A percentile compares a stretch with the other conserved stretches of the same genome.
Evolutionary conservation across 2,329 filamentous ascomycete genomes (phyloP).

Genomic region (Trichoderma simmonsii): DNA sequence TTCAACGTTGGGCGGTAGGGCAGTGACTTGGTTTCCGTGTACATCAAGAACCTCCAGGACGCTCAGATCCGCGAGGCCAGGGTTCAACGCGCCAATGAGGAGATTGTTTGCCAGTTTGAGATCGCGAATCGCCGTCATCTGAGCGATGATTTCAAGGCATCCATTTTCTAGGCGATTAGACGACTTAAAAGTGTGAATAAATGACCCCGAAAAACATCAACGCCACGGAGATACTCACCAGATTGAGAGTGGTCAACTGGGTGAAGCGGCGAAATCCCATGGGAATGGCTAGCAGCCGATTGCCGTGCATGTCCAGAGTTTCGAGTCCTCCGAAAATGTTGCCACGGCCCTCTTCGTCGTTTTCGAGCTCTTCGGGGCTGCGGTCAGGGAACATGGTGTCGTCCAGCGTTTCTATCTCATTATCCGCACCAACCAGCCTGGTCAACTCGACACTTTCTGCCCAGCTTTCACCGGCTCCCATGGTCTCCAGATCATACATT

Average conservation of each 20-base stretch:
- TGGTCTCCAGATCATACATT: conserved; percentile 81
- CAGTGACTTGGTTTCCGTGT: conserved; percentile 73
- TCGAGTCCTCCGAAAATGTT: conserved; percentile 82
- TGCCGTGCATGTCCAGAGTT: conserved; percentile 81
- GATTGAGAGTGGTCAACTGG: conserved; percentile 74
- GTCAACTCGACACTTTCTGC: conserved; percentile 87
- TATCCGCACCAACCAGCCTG: conserved; percentile 82
- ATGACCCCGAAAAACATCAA: neutral
- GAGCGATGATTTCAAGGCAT: conserved; percentile 67
- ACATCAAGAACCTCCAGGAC: conserved; percentile 79
- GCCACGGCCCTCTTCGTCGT: conserved; percentile 63
- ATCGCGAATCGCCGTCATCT: conserved; percentile 71
- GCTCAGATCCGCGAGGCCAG: conserved; percentile 59
- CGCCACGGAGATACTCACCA: conserved; percentile 51
- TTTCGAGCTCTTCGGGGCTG: conserved; percentile 52
- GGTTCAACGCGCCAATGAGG: conserved; percentile 64
- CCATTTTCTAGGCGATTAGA: conserved; percentile 76
- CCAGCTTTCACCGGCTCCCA: conserved; percentile 68
- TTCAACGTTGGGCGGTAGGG: conserved; percentile 65
- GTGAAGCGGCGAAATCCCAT: conserved; percentile 70
- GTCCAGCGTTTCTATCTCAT: conserved; percentile 73
- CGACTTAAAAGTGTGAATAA: conserved; percentile 49
- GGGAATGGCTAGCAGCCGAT: conserved; percentile 69
- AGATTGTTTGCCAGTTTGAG: conserved; percentile 78
- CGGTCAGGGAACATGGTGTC: conserved; percentile 77